Base-by-base conservation (phyloP, 1,284 basidiomycete species). In the Boletus hoseneyae region DNA sequence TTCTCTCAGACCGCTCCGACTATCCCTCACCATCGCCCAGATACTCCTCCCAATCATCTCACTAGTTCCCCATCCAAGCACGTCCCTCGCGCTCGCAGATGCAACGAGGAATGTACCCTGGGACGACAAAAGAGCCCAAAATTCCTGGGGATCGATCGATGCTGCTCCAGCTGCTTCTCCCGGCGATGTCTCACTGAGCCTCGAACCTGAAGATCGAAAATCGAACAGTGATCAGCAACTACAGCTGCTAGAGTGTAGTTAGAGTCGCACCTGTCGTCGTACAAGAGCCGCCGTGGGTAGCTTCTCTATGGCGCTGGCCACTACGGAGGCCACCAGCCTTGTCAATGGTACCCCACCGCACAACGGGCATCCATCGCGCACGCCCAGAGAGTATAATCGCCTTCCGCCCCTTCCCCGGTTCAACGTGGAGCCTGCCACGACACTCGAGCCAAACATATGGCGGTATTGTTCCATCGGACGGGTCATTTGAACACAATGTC, bases 351-450 rank as follows among this genome's bases (percentile, higher is more conserved):
- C 72, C 73, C 90, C 89, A 93, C 2, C 68, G 69, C 40, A 93
- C 67, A 10, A 63, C 68, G 13, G 83, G 80, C 73, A 93, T 83
- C 56, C 78, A 76, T 42, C 85, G 73, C 25, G 82, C 78, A 7
- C 93, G 75, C 1, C 87, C 93, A 51, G 82, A 83, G 18, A 95
- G 75, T 38, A 96, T 82, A 59, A 96, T 91, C 3, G 90, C 89
- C 65, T 96, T 95, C 38, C 91, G 74, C 0, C 91, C 91, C 64
- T 94, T 95, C 2, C 92, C 91, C 0, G 91, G 86, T 70, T 95
- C 92, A 49, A 90, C 79, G 61, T 94, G 87, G 34, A 96, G 72
- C 36, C 90, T 76, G 2, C 93, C 93, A n/a, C 85, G 76, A 48
- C 83, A 87, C 63, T 95, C 91, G 23, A 96, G 73, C 93, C 93